Conservation (phyloP, 257 asterid genomes). For the Jaltomata sinuosa region DNA sequence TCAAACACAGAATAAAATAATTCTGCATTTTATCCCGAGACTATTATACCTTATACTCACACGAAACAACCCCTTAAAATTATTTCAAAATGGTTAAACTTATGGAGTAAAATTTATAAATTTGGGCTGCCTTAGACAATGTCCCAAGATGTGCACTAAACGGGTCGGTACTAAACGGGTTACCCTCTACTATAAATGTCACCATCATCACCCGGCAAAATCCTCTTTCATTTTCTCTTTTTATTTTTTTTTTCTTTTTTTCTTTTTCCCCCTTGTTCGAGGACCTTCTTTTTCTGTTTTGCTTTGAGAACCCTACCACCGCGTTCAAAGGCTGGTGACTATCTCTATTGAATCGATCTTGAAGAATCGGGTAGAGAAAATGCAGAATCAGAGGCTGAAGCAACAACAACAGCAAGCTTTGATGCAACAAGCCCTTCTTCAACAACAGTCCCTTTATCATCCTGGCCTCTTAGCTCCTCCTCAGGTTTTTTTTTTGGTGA, state of each 20-base stretch:
- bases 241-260: not conserved
- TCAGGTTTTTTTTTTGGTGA: constrained; percentile 36
- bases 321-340: constrained; percentile 6
- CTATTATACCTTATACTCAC: too few relatives aligned
- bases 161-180: constrained; percentile 7
- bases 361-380: constrained; percentile 18
- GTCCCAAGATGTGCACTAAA: too few relatives aligned
- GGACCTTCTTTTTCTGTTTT: constrained; percentile 15
- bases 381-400: constrained; percentile 86
- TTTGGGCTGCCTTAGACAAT: too few relatives aligned
- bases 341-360: constrained; percentile 15
- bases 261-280: constrained; percentile 1
- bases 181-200: constrained; percentile 9
- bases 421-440: constrained; percentile 96
- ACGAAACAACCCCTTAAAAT: too few relatives aligned
- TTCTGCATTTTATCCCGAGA: too few relatives aligned
- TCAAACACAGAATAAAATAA: too few relatives aligned
- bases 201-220: not conserved
- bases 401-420: constrained; percentile 84
- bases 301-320: not conserved
- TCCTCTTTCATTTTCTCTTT: not conserved
- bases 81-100: too few relatives aligned
- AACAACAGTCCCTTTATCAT: constrained; percentile 83
- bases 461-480: constrained; percentile 95
- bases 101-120: too few relatives aligned